phyloP scores from a whole-genome alignment of 1,284 basidiomycete genomes.

The Rhizopogon hawkerae region DNA sequence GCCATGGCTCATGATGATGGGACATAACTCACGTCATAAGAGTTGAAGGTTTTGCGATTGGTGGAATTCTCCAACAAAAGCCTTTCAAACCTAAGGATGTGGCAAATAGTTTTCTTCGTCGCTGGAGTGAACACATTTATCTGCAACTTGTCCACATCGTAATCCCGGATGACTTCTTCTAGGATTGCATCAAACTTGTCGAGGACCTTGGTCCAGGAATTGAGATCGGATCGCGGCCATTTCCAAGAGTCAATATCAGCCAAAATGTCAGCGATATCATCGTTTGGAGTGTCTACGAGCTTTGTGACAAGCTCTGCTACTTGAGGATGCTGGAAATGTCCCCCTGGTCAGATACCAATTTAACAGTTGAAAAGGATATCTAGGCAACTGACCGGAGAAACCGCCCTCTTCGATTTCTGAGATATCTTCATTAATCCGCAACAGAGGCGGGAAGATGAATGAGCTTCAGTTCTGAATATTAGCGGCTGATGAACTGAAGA shows the following conservation, averaged over 20 bases:
- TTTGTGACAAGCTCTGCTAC: conserved; percentile 67
- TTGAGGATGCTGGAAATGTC: conserved; percentile 53
- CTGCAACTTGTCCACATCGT: conserved; percentile 79
- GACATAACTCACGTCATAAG: conserved; percentile 78
- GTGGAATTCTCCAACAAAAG: conserved; percentile 96
- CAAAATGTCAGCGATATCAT: conserved; percentile 59
- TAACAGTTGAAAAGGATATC: conserved; percentile 17
- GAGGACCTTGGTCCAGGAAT: conserved; percentile 92
- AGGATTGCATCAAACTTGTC: conserved; percentile 92
- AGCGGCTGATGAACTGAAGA: neutral
- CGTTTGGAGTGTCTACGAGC: conserved; percentile 54
- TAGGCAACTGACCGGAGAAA: conserved; percentile 50
- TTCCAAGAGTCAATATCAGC: conserved; percentile 73
- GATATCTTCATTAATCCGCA: conserved; percentile 69
- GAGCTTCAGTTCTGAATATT: conserved; percentile 11
- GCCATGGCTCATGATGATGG: conserved; percentile 10
- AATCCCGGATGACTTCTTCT: conserved; percentile 75
- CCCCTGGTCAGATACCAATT: conserved; percentile 10
- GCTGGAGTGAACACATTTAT: conserved; percentile 69
- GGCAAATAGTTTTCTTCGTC: conserved; percentile 71
- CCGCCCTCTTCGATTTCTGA: conserved; percentile 69
- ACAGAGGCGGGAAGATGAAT: conserved; percentile 36
- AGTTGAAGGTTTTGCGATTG: conserved; percentile 93
- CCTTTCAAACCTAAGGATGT: conserved; percentile 83
- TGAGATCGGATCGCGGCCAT: conserved; percentile 95